These are phyloP conservation scores for Globisporangium polare DNA, from an alignment of 352 stramenopile genomes.

Conservation along the genomic window DNA sequence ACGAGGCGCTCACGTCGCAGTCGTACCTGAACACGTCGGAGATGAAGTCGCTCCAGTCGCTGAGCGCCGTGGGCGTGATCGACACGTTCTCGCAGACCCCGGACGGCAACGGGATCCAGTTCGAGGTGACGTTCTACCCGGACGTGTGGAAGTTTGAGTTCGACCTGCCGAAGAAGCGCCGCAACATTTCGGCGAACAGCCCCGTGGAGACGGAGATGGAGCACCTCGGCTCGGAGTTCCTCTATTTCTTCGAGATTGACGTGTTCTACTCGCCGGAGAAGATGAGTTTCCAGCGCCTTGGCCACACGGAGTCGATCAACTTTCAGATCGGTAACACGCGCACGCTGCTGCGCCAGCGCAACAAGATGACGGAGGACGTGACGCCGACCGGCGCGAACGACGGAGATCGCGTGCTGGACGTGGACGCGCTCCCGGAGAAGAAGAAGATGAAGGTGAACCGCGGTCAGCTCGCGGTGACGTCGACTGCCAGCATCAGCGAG, in stretches of 20 bases:
- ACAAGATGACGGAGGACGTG: conserved; percentile 65
- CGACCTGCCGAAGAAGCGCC: conserved; percentile 84
- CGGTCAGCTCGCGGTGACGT: conserved; percentile 31
- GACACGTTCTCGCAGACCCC: conserved; percentile 45
- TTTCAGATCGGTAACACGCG: conserved; percentile 87
- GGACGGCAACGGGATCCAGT: conserved; percentile 44
- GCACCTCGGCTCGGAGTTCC: conserved; percentile 47
- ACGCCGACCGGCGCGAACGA: conserved; percentile 29
- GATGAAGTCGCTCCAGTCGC: conserved; percentile 64
- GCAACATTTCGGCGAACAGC: conserved; percentile 39
- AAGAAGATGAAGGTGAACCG: conserved; percentile 67
- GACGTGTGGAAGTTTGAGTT: conserved; percentile 91
- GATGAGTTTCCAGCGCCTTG: conserved; percentile 51
- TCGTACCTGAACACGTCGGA: conserved; percentile 43
- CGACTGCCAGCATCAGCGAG: conserved; percentile 38
- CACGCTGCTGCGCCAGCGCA: conserved; percentile 77
- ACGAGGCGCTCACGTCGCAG: conserved; percentile 47
- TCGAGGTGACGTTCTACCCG: conserved; percentile 82
- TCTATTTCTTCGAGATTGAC: conserved; percentile 88
- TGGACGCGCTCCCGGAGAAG: conserved; percentile 67
- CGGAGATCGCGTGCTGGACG: conserved; percentile 38
- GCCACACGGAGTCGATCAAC: conserved; percentile 67
- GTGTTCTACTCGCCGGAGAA: conserved; percentile 73
- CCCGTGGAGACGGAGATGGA: conserved; percentile 34
- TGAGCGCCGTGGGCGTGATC: conserved; percentile 66